Evolutionary conservation across 2,329 filamentous ascomycete species (phyloP), one percentile per base, ranked within the genome.

Genomic region (Cladosporium sp.): DNA sequence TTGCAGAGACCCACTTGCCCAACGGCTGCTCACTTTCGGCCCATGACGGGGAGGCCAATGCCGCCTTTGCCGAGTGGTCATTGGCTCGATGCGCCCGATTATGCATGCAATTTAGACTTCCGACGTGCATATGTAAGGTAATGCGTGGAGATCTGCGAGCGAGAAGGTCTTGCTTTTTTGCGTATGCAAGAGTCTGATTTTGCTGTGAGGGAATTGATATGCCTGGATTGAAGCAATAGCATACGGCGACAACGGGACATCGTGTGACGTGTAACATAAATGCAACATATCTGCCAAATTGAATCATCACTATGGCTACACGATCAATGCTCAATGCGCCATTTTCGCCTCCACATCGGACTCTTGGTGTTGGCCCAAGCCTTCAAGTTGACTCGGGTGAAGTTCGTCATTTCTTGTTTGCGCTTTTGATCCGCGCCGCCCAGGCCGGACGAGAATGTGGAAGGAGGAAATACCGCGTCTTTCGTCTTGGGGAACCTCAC

Each of bases 331-430:
- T 32, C 28, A 38, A 47, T 64, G 61, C 61, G 61, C 51, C 61
- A 64, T 64, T 64, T 64, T 64, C 47, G 61, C 61, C 51, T 64
- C 61, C 61, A 64, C 61, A 57, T 64, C 61, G 61, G 61, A 52
- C 49, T 30, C 24, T 26, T n/a, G 26, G 30, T n/a, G 14, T 15
- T 30, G 18, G n/a, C 47, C 61, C 51, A 57, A 47, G 61, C 61
- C 61, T 64, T 36, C 12, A 14, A 36, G 30, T 63, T 36, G 54
- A 24, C 32, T 49, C 51, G 51, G 61, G 5, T 55, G 61, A 57
- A 64, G 51, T 64, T 57, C 61, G 61, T 64, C 61, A 64, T 64
- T 62, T 62, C 59, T 62, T 62, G 30, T 21, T n/a, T 21, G 38
- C 38, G 38, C 38, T n/a, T 44, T 44, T n/a, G 38, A 21, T 36